phyloP scores from a whole-genome alignment of 306 rosid species.

The Vigna radiata region DNA sequence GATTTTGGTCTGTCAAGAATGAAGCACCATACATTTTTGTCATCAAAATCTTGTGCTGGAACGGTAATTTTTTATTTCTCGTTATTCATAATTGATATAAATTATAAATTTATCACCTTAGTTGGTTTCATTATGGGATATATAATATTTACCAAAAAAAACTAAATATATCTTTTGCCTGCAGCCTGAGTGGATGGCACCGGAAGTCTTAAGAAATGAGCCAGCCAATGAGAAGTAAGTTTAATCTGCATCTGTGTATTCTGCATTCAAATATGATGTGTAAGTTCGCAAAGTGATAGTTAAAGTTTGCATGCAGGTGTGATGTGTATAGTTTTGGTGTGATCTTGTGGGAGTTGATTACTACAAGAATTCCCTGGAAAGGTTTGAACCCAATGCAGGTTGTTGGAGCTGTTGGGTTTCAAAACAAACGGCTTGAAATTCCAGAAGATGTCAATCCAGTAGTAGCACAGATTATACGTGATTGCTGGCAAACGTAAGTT shows the following conservation, averaged over 20 bases:
- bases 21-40: constrained; percentile 92
- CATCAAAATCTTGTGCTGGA: constrained; percentile 99
- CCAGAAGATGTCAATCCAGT: constrained; percentile 82
- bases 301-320: constrained; percentile 74
- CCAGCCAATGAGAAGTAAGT: constrained; percentile 95
- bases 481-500: constrained; percentile 96
- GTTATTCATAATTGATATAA: constrained; percentile 29
- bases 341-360: constrained; percentile 93
- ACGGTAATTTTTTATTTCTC: constrained; percentile 67
- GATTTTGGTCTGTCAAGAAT: constrained; percentile 97
- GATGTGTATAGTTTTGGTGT: constrained; percentile 99
- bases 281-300: constrained; percentile 34
- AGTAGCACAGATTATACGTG: constrained; percentile 81
- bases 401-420: constrained; percentile 99
- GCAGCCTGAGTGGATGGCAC: constrained; percentile 99
- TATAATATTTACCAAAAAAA: constrained; percentile 12
- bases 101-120: neutral
- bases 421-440: constrained; percentile 92
- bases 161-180: constrained; percentile 47
- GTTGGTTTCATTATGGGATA: constrained; percentile 28
- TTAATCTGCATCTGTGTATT: neutral
- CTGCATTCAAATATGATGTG: constrained; percentile 30
- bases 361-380: constrained; percentile 82
- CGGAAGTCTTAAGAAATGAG: constrained; percentile 94
- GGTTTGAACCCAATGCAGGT: constrained; percentile 99